These are phyloP conservation scores for Hansfordia pulvinata DNA, from an alignment of 2,329 filamentous ascomycete species.

Conservation along the genomic window DNA sequence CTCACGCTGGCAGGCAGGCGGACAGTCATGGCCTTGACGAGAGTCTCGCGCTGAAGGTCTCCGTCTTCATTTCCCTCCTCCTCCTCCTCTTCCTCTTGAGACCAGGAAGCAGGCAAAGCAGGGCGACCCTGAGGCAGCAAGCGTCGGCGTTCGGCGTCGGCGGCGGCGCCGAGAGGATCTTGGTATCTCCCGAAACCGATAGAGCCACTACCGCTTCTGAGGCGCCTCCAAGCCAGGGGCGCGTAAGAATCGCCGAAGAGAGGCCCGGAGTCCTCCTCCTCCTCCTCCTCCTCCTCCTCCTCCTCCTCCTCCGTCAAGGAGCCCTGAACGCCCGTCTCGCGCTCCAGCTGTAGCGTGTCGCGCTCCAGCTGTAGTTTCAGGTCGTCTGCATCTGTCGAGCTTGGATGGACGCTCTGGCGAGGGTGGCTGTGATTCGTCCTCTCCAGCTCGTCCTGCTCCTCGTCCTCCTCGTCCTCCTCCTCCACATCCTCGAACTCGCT, in stretches of 20 bases:
- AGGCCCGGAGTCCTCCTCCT: conserved; percentile 16
- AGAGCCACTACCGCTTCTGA: conserved; percentile 44
- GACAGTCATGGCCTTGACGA: conserved; percentile 39
- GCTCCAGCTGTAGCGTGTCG: too few relatives aligned
- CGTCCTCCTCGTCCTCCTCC: conserved; percentile 1
- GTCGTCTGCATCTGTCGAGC: too few relatives aligned
- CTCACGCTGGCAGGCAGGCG: conserved; percentile 43
- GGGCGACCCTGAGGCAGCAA: too few relatives aligned
- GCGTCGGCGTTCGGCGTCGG: conserved; percentile 20
- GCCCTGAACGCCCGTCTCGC: conserved; percentile 28
- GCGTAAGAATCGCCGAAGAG: conserved; percentile 42
- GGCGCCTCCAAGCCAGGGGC: conserved; percentile 46
- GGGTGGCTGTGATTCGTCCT: too few relatives aligned
- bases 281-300: not conserved
- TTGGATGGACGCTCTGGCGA: too few relatives aligned
- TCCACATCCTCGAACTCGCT: conserved; percentile 4
- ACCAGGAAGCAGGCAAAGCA: too few relatives aligned
- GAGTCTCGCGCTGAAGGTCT: conserved; percentile 24
- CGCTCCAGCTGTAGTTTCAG: too few relatives aligned
- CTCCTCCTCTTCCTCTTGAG: too few relatives aligned
- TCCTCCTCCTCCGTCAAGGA: conserved; percentile 5
- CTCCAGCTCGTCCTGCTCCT: too few relatives aligned
- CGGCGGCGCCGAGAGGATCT: too few relatives aligned
- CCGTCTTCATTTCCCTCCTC: too few relatives aligned
- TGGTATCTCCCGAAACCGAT: conserved; percentile 39